Conservation (phyloP, 768 basidiomycete species). For the Cyathus striatus region DNA sequence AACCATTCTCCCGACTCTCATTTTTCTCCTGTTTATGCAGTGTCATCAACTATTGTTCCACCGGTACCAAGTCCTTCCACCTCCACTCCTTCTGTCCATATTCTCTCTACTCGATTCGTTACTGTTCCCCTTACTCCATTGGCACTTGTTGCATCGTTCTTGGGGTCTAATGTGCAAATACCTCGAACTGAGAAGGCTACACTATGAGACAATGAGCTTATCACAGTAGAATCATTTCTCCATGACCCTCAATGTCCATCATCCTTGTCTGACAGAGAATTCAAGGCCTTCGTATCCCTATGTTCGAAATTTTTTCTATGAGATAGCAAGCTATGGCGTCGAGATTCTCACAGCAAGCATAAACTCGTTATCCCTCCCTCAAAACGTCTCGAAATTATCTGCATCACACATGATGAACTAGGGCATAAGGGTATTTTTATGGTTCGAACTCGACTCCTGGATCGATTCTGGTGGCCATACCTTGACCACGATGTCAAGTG, state of each 20-base stretch:
- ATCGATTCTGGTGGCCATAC: slow-evolving; percentile 23
- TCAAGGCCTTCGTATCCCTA: slow-evolving; percentile 2
- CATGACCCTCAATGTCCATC: slow-evolving; percentile 1
- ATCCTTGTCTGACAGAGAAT: neutral
- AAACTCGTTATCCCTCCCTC: slow-evolving; percentile 9
- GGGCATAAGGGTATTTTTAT: slow-evolving; percentile 18
- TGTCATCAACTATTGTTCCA: too few relatives aligned
- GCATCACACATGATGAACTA: slow-evolving; percentile 17
- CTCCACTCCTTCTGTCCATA: too few relatives aligned
- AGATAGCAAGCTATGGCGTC: slow-evolving; percentile 13
- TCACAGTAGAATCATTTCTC: slow-evolving; percentile 7
- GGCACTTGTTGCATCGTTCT: too few relatives aligned
- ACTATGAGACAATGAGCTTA: slow-evolving; percentile 6
- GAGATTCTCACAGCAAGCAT: slow-evolving; percentile 11
- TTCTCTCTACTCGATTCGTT: neutral
- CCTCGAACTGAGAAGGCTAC: slow-evolving; percentile 4
- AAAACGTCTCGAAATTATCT: slow-evolving; percentile 9
- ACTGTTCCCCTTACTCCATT: too few relatives aligned
- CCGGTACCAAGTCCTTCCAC: too few relatives aligned
- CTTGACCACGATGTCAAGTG: slow-evolving; percentile 20
- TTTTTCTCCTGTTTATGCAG: too few relatives aligned
- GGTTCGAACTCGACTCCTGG: neutral
- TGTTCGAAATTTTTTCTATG: slow-evolving; percentile 13
- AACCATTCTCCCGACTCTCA: neutral
- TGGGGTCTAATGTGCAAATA: neutral